These are phyloP conservation scores for Kuraishia ogatae DNA, from an alignment of 805 yeast genomes.

Conservation along the genomic window DNA sequence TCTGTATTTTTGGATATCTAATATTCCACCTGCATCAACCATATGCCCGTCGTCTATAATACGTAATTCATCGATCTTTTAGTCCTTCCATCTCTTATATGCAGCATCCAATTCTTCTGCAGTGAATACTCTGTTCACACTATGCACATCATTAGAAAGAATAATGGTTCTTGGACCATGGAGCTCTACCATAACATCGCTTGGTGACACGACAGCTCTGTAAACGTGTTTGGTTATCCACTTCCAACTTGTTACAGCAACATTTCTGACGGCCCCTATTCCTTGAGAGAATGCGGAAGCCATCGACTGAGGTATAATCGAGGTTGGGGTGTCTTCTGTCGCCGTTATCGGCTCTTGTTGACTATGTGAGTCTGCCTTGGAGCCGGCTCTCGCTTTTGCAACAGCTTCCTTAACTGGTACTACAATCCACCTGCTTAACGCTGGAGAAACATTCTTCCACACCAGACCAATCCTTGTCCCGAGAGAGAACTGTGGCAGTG, in stretches of 20 bases:
- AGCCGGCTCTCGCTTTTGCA: not conserved
- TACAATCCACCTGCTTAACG: not conserved
- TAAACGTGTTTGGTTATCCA: not conserved
- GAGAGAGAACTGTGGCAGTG: slow-evolving; percentile 13
- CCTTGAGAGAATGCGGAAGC: not conserved
- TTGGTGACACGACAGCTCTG: not conserved
- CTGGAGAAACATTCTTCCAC: not conserved
- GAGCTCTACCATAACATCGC: slow-evolving; percentile 17
- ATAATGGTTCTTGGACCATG: slow-evolving; percentile 23
- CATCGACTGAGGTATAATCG: not conserved
- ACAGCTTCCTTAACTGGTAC: not conserved
- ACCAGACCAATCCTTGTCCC: not conserved
- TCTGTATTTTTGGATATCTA: not conserved
- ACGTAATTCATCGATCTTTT: not conserved
- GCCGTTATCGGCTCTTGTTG: not conserved
- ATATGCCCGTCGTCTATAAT: too few relatives aligned
- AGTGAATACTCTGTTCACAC: not conserved
- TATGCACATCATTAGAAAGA: slow-evolving; percentile 11
- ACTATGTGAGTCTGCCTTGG: not conserved
- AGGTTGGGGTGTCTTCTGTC: not conserved
- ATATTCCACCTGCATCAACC: not conserved
- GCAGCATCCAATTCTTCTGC: not conserved
- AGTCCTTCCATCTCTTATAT: not conserved
- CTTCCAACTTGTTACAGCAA: not conserved
- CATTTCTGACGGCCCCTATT: not conserved